Evolutionary conservation across 345 rosid genomes (phyloP).

Genomic region (Clarkia xantiana): DNA sequence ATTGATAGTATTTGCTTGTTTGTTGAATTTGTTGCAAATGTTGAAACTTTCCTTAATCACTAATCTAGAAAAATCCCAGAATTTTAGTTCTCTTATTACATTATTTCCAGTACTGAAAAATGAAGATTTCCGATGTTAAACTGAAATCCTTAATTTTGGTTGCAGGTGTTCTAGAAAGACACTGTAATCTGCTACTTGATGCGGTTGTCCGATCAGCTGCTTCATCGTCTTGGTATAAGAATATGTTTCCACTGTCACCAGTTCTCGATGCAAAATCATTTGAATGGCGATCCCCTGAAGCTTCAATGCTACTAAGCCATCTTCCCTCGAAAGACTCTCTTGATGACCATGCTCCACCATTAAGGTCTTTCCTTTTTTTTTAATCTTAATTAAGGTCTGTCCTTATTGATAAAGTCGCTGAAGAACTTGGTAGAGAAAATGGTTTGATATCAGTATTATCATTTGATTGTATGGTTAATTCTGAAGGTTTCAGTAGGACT

Average conservation of each 20-base stretch:
- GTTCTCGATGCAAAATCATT: constrained; percentile 12
- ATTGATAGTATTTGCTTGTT: too few relatives aligned
- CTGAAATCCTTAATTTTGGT: not conserved
- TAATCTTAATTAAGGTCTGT: not conserved
- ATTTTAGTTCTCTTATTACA: not conserved
- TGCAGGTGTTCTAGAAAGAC: constrained; percentile 21
- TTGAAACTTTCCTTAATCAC: too few relatives aligned
- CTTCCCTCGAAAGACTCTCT: constrained; percentile 29
- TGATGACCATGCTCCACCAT: constrained; percentile 26
- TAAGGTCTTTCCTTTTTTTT: constrained; percentile 28
- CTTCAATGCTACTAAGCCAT: constrained; percentile 30
- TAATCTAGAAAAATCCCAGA: too few relatives aligned
- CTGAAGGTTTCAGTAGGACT: too few relatives aligned
- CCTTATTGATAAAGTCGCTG: too few relatives aligned
- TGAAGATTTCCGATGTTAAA: not conserved
- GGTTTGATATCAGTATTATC: not conserved
- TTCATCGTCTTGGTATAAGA: constrained; percentile 25
- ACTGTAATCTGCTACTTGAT: constrained; percentile 20
- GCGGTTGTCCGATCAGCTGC: constrained; percentile 39
- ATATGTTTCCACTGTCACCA: constrained; percentile 7
- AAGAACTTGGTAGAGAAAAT: too few relatives aligned
- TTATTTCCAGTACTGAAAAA: not conserved
- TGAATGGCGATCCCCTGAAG: constrained; percentile 15
- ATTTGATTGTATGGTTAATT: not conserved
- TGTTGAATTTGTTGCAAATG: too few relatives aligned